A percentile compares a stretch with the other conserved stretches of the same genome.
Conservation (phyloP, 352 stramenopile species). For the Globisporangium iwayamae region DNA sequence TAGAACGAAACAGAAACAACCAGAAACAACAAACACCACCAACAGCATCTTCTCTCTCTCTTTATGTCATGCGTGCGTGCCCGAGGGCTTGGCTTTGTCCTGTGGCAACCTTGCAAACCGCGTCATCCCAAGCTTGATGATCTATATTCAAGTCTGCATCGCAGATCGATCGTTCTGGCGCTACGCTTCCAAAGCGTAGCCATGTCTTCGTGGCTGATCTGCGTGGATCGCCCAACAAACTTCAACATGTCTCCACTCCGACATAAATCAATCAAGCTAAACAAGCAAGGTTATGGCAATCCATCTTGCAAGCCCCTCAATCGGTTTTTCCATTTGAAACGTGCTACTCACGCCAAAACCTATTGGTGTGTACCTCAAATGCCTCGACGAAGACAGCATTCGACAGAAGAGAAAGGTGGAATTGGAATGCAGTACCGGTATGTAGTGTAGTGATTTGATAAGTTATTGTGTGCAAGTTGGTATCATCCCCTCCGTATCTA, state of each 20-base stretch:
- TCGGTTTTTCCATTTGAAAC: background rate
- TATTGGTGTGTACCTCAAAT: background rate
- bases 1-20: slow-evolving; percentile 10
- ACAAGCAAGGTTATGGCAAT: too few species aligned
- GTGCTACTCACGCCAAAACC: background rate
- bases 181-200: background rate
- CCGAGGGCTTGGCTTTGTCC: background rate
- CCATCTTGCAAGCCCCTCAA: background rate
- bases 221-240: background rate
- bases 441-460: background rate
- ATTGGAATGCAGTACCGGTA: background rate
- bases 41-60: background rate
- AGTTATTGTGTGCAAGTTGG: background rate
- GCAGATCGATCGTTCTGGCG: too few species aligned
- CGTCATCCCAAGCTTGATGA: too few species aligned
- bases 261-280: too few species aligned
- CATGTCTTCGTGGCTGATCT: background rate
- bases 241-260: background rate
- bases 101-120: too few species aligned
- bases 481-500: background rate
- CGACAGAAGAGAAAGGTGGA: background rate
- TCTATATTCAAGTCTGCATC: too few species aligned
- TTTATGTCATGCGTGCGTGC: background rate
- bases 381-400: background rate
- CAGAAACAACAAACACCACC: slow-evolving; percentile 3